These are phyloP conservation scores for Solanum pinnatisectum DNA, from an alignment of 257 asterid genomes.

Conservation along the genomic window DNA sequence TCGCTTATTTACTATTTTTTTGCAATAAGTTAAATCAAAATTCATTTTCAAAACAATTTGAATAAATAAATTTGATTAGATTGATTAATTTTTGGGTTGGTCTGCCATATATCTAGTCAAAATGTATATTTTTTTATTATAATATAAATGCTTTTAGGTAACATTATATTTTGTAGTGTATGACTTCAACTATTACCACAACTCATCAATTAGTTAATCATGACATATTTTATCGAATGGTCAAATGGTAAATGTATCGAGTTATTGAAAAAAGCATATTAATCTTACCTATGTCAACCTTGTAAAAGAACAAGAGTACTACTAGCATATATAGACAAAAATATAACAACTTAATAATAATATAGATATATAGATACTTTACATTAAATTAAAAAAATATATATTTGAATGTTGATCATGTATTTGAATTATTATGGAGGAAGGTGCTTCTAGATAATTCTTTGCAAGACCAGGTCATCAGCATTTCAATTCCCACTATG, in stretches of 20 bases:
- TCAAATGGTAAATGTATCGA: background rate
- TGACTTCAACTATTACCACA: background rate
- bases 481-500: background rate
- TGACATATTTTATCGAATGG: background rate
- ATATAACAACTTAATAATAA: too few relatives aligned
- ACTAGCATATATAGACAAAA: background rate
- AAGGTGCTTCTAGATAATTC: background rate
- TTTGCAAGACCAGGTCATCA: background rate
- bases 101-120: background rate
- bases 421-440: background rate
- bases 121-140: background rate
- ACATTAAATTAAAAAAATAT: background rate
- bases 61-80: background rate
- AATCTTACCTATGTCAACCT: too few relatives aligned
- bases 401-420: slow-evolving; percentile 11
- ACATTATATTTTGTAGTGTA: background rate
- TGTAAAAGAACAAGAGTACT: background rate
- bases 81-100: background rate
- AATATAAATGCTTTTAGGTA: background rate
- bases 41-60: background rate
- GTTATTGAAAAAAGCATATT: background rate
- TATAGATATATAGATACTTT: background rate
- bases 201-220: too few relatives aligned
- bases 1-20: too few relatives aligned
- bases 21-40: too few relatives aligned